Percentiles rank a stretch among this genome's conserved stretches.
Evolutionary conservation across 2,329 filamentous ascomycete genomes (phyloP).

Genomic region (Lachnellula cervina): DNA sequence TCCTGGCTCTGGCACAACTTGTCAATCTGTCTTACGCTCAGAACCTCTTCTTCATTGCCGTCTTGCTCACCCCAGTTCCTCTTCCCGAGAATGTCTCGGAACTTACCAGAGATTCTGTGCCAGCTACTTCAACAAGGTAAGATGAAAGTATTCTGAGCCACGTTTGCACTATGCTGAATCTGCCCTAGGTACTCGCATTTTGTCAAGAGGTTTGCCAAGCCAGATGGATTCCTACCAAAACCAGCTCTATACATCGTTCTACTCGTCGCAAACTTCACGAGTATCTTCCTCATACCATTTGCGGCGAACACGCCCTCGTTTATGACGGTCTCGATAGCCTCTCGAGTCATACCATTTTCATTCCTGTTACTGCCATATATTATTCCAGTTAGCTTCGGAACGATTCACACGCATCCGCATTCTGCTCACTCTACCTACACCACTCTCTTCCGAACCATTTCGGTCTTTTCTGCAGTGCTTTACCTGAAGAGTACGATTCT

Average conservation of each 20-base stretch:
- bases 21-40: constrained; percentile 57
- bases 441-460: constrained; percentile 44
- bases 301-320: constrained; percentile 40
- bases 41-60: constrained; percentile 57
- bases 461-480: constrained; percentile 39
- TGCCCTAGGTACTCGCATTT: constrained; percentile 26
- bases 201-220: constrained; percentile 37
- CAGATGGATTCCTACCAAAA: constrained; percentile 41
- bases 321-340: constrained; percentile 30
- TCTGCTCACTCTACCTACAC: constrained; percentile 38
- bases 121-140: constrained; percentile 18
- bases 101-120: constrained; percentile 18
- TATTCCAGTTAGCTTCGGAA: constrained; percentile 47
- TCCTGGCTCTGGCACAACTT: constrained; percentile 54
- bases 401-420: constrained; percentile 37
- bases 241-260: constrained; percentile 33
- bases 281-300: constrained; percentile 37
- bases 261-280: constrained; percentile 34
- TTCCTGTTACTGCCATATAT: constrained; percentile 44
- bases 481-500: constrained; percentile 41
- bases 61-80: constrained; percentile 52
- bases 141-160: not conserved
- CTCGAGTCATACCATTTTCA: constrained; percentile 39
- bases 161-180: not conserved
- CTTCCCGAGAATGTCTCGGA: constrained; percentile 32